These are phyloP conservation scores for Zopfia rhizophila DNA, from an alignment of 2,329 filamentous ascomycete species.

Conservation along the genomic window DNA sequence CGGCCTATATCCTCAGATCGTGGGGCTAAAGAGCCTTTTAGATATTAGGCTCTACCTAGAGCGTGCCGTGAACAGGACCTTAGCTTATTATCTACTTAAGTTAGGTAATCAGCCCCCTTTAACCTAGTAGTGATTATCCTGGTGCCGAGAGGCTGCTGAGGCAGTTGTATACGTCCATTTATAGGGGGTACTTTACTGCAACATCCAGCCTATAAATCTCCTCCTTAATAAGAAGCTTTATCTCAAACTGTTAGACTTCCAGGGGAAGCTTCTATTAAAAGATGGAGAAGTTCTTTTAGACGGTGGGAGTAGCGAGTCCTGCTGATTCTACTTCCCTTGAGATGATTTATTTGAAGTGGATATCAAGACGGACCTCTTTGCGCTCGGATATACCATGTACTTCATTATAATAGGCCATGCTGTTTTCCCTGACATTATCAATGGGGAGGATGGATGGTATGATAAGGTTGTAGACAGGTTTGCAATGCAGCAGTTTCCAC, in stretches of 20 bases:
- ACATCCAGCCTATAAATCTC: conserved; percentile 12
- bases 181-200: conserved; percentile 17
- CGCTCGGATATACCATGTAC: conserved; percentile 32
- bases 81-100: conserved; percentile 20
- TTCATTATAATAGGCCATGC: conserved; percentile 23
- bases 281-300: conserved; percentile 7
- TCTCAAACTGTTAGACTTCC: conserved; percentile 18
- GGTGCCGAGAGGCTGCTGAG: conserved; percentile 19
- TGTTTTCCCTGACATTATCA: conserved; percentile 24
- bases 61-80: conserved; percentile 22
- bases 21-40: conserved; percentile 3
- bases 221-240: conserved; percentile 12
- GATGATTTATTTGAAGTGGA: conserved; percentile 19
- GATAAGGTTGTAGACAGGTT: conserved; percentile 10
- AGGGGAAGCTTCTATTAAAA: conserved; percentile 7
- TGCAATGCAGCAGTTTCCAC: conserved; percentile 1
- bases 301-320: conserved; percentile 15
- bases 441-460: conserved; percentile 13
- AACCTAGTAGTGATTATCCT: too few relatives aligned
- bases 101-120: too few relatives aligned
- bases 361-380: conserved; percentile 30
- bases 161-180: conserved; percentile 18
- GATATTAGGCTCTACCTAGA: conserved; percentile 26
- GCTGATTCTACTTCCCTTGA: conserved; percentile 21
- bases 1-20: conserved; percentile 1